A percentile compares a stretch with the other conserved stretches of the same genome.
phyloP scores from a whole-genome alignment of 2,329 filamentous ascomycete genomes.

The Alternaria viburni region DNA sequence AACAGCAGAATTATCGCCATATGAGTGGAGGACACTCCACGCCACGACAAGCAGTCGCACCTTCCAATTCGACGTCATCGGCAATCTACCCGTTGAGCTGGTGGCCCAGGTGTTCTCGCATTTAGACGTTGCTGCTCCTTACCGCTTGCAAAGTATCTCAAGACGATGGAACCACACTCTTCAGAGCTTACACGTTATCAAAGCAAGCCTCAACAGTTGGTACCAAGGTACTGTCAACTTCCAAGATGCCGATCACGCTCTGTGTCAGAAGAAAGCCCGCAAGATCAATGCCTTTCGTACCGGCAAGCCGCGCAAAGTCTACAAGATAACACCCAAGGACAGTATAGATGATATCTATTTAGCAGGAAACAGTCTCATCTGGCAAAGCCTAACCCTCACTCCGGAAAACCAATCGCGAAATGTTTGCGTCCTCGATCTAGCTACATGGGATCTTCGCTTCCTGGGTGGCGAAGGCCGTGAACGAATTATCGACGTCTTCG shows the following conservation, averaged over 20 bases:
- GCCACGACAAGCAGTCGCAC: slow-evolving; percentile 20
- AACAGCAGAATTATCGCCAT: slow-evolving; percentile 29
- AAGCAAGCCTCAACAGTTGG: slow-evolving; percentile 28
- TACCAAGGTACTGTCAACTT: slow-evolving; percentile 22
- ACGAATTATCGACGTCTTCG: slow-evolving; percentile 12
- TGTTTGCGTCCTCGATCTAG: slow-evolving; percentile 32
- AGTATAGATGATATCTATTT: not conserved
- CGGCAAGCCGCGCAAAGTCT: slow-evolving; percentile 14
- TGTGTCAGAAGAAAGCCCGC: slow-evolving; percentile 27
- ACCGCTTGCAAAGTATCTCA: slow-evolving; percentile 41
- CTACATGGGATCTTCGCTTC: slow-evolving; percentile 18
- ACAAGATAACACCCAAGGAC: not conserved
- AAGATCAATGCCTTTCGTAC: slow-evolving; percentile 34
- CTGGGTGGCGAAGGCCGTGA: slow-evolving; percentile 30
- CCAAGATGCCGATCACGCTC: slow-evolving; percentile 18
- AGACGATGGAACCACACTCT: slow-evolving; percentile 41
- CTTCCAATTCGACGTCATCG: slow-evolving; percentile 45
- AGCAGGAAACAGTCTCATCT: slow-evolving; percentile 10
- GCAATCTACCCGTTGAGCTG: slow-evolving; percentile 48
- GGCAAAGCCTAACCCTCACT: not conserved
- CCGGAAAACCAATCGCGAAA: not conserved
- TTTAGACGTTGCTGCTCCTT: slow-evolving; percentile 38
- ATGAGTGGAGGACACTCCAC: slow-evolving; percentile 40
- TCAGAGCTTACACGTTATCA: slow-evolving; percentile 31
- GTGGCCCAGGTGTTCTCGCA: slow-evolving; percentile 43